Evolutionary conservation across 2,329 filamentous ascomycete genomes (phyloP), one percentile per base, ranked within the genome.

Genomic region (Colletotrichum sojae): DNA sequence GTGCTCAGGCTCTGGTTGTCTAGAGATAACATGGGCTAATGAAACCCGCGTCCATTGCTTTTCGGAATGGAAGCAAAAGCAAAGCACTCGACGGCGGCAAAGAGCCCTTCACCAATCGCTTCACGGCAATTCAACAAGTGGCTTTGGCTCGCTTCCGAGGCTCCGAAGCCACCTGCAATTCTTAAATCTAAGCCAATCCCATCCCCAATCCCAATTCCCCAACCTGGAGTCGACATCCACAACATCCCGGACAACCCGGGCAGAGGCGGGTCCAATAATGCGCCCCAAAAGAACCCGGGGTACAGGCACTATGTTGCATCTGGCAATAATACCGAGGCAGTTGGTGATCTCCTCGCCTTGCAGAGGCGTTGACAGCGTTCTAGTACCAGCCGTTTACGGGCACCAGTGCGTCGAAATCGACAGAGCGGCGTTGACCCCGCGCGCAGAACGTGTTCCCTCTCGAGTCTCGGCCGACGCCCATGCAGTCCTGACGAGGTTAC

Each of bases 241-340:
- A 48, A 60, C 49, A n/a, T 45, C 55, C 51, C 40, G 49, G 62
- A n/a, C 36, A 46, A 55, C 55, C 40, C 61, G 62, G 55, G 31
- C 20, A 20, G 13, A 13, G 66, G 66, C 66, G 62, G 66, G 40
- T 9, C 54, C 31, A 56, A 56, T 45, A 40, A 40, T n/a, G 45
- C 22, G 43, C 43, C 39, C 31, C 31, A 55, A 43, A 64, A 36
- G 43, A 27, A 52, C 51, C 31, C 43, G 36, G 45, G 63, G 36
- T 58, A 46, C 10, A 10, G 36, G 56, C 20, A 27, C 56, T 55
- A 66, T 69, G 43, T 62, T 56, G 52, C 6, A 51, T 66, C 66
- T 36, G 62, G 66, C 51, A n/a, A 3, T 18, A 66, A 60, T 39
- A 36, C 66, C 66, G 66, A 69, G 49, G 62, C 51, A 39, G n/a